Conservation (phyloP, 1,139 yeast genomes). For the Magnusiomyces fungicola region DNA sequence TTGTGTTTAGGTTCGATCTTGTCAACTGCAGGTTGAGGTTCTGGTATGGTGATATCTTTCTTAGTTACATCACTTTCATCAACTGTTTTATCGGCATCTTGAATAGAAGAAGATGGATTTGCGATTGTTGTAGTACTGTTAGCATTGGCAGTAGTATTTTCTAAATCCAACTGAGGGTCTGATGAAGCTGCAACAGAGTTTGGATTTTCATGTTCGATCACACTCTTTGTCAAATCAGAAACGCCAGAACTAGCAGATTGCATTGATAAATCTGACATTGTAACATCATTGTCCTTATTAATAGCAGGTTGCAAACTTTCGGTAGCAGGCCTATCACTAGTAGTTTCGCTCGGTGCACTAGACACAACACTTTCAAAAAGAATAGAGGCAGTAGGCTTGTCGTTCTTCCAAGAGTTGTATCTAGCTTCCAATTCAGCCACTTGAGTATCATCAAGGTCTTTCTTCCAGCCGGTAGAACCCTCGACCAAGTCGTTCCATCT, state of each 20-base stretch:
- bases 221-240: too few species aligned
- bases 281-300: slow-evolving; percentile 4
- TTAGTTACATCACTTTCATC: too few species aligned
- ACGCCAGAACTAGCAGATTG: background rate
- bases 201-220: too few species aligned
- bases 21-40: too few species aligned
- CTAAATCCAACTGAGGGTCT: too few species aligned
- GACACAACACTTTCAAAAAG: background rate
- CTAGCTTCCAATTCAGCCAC: slow-evolving; percentile 25
- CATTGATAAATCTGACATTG: slow-evolving; percentile 2
- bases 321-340: too few species aligned
- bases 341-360: too few species aligned
- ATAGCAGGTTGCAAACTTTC: background rate
- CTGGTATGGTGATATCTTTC: too few species aligned
- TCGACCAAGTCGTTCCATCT: slow-evolving; percentile 26
- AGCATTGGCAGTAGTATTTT: background rate
- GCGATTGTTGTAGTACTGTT: background rate
- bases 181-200: too few species aligned
- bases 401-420: slow-evolving; percentile 13
- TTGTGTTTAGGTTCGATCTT: too few species aligned
- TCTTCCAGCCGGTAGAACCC: slow-evolving; percentile 34
- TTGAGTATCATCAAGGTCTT: slow-evolving; percentile 27
- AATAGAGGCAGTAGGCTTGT: slow-evolving; percentile 11
- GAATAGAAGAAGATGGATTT: background rate
- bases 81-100: background rate